These are phyloP conservation scores for Tetradesmus lagerheimii DNA, from an alignment of 139 green algal species.

Conservation along the genomic window DNA sequence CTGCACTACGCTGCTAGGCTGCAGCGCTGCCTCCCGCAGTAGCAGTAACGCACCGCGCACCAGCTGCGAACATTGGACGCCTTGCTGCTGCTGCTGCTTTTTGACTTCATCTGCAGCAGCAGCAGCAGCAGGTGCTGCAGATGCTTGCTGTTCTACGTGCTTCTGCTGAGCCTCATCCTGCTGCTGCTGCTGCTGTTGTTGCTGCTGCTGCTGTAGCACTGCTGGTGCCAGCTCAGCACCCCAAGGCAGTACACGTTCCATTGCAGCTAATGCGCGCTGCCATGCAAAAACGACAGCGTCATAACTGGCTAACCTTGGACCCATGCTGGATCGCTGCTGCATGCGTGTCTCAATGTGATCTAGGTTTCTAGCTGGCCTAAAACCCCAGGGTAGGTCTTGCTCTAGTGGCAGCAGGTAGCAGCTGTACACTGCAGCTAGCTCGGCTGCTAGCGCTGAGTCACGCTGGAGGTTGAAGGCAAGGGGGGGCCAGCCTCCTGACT, in stretches of 20 bases:
- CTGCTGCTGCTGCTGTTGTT: not conserved
- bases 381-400: slow-evolving; percentile 7
- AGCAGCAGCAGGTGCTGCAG: not conserved
- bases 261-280: not conserved
- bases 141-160: too few relatives aligned
- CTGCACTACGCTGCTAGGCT: not conserved
- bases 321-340: not conserved
- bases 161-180: too few relatives aligned
- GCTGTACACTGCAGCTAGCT: slow-evolving; percentile 28
- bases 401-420: slow-evolving; percentile 47
- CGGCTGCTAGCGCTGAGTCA: not conserved
- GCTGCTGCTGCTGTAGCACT: not conserved
- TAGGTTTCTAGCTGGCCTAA: slow-evolving; percentile 16
- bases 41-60: not conserved
- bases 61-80: not conserved
- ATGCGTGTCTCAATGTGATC: not conserved
- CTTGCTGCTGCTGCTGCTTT: not conserved
- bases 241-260: not conserved
- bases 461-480: slow-evolving; percentile 18
- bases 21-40: not conserved
- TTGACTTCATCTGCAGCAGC: not conserved
- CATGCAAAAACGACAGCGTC: slow-evolving; percentile 8
- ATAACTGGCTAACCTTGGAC: not conserved
- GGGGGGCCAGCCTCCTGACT: not conserved
- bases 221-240: not conserved